A percentile compares a stretch with the other conserved stretches of the same genome.
Evolutionary conservation across 2,329 filamentous ascomycete genomes (phyloP).

Genomic region (Aspergillus phoenicis): DNA sequence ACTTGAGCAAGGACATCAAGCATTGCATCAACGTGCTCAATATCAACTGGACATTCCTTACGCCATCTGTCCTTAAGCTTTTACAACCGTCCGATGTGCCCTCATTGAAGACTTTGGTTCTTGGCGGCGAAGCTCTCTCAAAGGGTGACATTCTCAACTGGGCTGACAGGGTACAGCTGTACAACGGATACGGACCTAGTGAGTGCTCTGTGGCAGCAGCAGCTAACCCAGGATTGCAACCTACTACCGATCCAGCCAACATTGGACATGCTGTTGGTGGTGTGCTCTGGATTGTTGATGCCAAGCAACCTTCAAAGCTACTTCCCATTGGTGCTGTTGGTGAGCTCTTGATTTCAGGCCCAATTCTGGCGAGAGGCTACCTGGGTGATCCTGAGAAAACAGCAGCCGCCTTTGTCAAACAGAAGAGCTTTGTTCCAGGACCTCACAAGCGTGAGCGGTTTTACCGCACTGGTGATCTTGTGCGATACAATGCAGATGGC

Average conservation of each 20-base stretch:
- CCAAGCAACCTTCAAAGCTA: slow-evolving; percentile 15
- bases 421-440: slow-evolving; percentile 9
- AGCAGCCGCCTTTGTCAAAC: slow-evolving; percentile 13
- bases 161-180: slow-evolving; percentile 25
- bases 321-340: slow-evolving; percentile 20
- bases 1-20: slow-evolving; percentile 41
- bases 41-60: slow-evolving; percentile 39
- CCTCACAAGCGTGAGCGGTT: slow-evolving; percentile 4
- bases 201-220: slow-evolving; percentile 28
- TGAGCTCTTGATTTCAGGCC: slow-evolving; percentile 19
- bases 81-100: slow-evolving; percentile 16
- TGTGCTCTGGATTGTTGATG: slow-evolving; percentile 17
- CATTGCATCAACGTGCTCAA: slow-evolving; percentile 47
- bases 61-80: slow-evolving; percentile 17
- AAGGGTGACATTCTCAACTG: slow-evolving; percentile 13
- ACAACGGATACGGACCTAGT: slow-evolving; percentile 35
- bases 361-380: slow-evolving; percentile 16
- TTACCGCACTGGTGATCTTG: slow-evolving; percentile 21
- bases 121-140: slow-evolving; percentile 16
- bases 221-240: slow-evolving; percentile 7
- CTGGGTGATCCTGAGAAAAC: slow-evolving; percentile 16
- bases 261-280: slow-evolving; percentile 17
- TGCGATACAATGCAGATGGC: slow-evolving; percentile 15
- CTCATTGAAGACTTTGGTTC: slow-evolving; percentile 13
- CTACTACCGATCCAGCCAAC: slow-evolving; percentile 15